Evolutionary conservation across 345 rosid genomes (phyloP).

Genomic region (Syzygium aromaticum): DNA sequence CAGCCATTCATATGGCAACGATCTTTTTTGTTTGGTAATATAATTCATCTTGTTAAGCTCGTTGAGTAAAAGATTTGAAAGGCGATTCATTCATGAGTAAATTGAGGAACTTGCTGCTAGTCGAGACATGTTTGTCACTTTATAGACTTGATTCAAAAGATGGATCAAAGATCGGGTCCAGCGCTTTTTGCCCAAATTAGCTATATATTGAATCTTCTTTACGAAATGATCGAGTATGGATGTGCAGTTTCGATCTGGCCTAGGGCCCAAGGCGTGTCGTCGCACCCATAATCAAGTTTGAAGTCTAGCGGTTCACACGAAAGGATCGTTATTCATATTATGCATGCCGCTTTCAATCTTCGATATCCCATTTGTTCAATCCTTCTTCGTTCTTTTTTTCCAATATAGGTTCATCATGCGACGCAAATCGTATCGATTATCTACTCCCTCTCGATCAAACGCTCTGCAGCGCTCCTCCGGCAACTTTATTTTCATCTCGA

Average conservation of each 20-base stretch:
- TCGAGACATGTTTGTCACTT: no score
- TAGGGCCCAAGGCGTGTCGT: rapidly evolving
- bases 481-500: neutral
- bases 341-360: rapidly evolving
- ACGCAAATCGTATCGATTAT: neutral
- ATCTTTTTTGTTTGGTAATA: no score
- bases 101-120: neutral
- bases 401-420: rapidly evolving
- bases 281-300: rapidly evolving
- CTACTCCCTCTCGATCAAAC: neutral
- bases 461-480: neutral
- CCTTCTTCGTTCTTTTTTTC: neutral
- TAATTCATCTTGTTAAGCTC: no score
- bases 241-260: rapidly evolving
- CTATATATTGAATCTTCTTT: neutral
- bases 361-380: neutral
- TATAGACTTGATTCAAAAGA: rapidly evolving
- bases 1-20: no score
- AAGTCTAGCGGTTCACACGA: no score
- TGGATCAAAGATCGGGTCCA: no score
- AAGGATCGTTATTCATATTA: neutral
- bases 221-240: rapidly evolving
- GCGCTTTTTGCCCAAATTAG: neutral
- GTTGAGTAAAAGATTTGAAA: rapidly evolving
- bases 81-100: neutral